These are phyloP conservation scores for Ambrosia artemisiifolia DNA, from an alignment of 129 eudicot species.

Conservation along the genomic window DNA sequence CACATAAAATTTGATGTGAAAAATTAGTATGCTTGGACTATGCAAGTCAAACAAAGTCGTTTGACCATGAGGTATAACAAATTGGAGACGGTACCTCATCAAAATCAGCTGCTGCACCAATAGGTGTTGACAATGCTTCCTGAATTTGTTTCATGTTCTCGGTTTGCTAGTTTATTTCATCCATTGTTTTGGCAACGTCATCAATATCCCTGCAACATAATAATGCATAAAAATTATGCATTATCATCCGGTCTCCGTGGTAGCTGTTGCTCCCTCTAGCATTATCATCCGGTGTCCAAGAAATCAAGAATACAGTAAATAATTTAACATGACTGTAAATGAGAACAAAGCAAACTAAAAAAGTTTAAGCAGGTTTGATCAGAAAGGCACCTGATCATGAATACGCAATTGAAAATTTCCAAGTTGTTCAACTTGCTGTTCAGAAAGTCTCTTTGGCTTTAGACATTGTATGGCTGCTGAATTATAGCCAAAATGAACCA, in stretches of 20 bases:
- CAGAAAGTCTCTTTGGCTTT: conserved; percentile 41
- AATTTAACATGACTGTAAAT: not conserved
- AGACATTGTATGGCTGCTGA: conserved; percentile 53
- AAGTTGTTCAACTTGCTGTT: conserved; percentile 52
- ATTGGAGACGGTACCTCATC: conserved; percentile 38
- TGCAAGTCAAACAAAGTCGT: not conserved
- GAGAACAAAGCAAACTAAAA: conserved; percentile 3
- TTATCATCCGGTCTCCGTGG: conserved; percentile 45
- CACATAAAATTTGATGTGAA: not conserved
- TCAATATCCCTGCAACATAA: conserved; percentile 35
- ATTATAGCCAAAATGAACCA: not conserved
- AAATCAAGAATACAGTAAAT: not conserved
- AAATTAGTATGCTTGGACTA: not conserved
- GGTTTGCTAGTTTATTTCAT: conserved; percentile 49
- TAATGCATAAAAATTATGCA: not conserved
- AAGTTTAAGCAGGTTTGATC: not conserved
- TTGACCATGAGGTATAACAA: conserved; percentile 4
- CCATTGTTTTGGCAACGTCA: conserved; percentile 50
- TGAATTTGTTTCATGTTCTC: conserved; percentile 48
- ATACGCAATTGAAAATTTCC: conserved; percentile 50
- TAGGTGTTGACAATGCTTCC: conserved; percentile 52
- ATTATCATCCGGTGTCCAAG: conserved; percentile 29
- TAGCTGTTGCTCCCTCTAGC: conserved; percentile 56
- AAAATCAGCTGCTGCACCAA: conserved; percentile 51
- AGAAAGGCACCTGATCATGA: conserved; percentile 46